Evolutionary conservation across 1,139 yeast species (phyloP), one percentile per base, ranked within the genome.

Genomic region (Hansenula anomala): DNA sequence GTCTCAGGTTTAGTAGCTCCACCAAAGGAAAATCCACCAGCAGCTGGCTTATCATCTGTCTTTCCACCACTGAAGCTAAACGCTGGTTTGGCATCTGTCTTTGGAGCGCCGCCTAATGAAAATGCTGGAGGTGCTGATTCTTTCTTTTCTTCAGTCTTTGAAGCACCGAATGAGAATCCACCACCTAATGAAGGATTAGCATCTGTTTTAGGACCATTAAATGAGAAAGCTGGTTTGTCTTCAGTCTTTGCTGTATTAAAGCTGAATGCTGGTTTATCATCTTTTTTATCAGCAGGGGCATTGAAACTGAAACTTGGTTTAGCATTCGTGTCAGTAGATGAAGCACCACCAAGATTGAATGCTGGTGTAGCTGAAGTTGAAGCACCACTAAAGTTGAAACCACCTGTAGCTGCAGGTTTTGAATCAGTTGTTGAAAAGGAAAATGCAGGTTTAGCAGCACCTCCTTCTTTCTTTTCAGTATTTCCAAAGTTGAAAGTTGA

Each of bases 151-250:
- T 42, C 51, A 23, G 36, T 37, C 17, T 33, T 36, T 15, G 28
- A 11, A 30, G 26, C 33, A 17, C 28, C 28, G 16, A 31, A 31
- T 4, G 26, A 19, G 3, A 17, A 26, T 2, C n/a, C 45, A 13
- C 45, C 45, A 9, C 55, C 54, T 26, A 56, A 50, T 3, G 54
- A 47, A 12, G 55, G 46, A 24, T 45, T 44, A 14, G 39, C 42
- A 30, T 29, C 50, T 29, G 44, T 37, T 28, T 30, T 34, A 10
- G 42, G 20, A 26, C 36, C 25, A 14, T 60, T 63, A 36, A 58
- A 55, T 19, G 52, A 39, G 39, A 59, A 52, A 4, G 58, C 49
- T 8, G 62, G 55, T 23, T 51, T 54, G 34, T 38, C 47, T 30
- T 43, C 50, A 23, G 37, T 38, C 17, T 33, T 36, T 15, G 35